Evolutionary conservation across 1,284 basidiomycete genomes (phyloP), one percentile per base, ranked within the genome.

Genomic region (Microbotryomycetes sp.): DNA sequence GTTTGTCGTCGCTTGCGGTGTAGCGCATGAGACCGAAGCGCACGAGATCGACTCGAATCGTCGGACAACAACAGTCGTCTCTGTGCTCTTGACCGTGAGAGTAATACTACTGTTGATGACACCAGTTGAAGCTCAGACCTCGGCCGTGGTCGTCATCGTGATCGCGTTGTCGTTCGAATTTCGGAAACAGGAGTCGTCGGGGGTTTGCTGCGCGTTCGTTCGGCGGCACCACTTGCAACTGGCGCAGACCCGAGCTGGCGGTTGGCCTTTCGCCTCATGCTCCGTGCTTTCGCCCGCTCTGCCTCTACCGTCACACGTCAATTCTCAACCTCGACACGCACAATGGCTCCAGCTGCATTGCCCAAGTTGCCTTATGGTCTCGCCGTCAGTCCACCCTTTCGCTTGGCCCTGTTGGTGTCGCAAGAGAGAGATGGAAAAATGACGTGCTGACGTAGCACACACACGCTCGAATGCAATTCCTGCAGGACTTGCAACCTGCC

Each of bases 361-460:
- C 93, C 92, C 47, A 80, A 87, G 66, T 82, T 98, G 49, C 90
- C 92, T 31, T 98, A 97, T 78, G 81, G 81, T 30, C 97, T 97
- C 80, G 83, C 94, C 79, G 88, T 87, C 69, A 69, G 84, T 47
- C 3, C 16, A 76, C 42, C 54, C 31, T 67, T 54, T 26, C 15
- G 26, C 48, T 36, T 29, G 23, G 57, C 46, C 49, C 25, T 58
- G 12, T 26, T 30, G n/a, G 28, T 4, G 19, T 29, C 58, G 22
- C 47, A 16, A 9, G 30, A 45, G 6, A 22, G 51, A 9, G 29
- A 53, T 22, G 49, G 49, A 9, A 7, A 28, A 30, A n/a, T n/a
- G 31, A 30, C 50, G 28, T 7, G 32, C 19, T 36, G 53, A 32
- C 14, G 6, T 29, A 49, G 25, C 31, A 48, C 60, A 22, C 48